A percentile compares a stretch with the other conserved stretches of the same genome.
Conservation (phyloP, 345 rosid genomes). For the Lepidium didymum region DNA sequence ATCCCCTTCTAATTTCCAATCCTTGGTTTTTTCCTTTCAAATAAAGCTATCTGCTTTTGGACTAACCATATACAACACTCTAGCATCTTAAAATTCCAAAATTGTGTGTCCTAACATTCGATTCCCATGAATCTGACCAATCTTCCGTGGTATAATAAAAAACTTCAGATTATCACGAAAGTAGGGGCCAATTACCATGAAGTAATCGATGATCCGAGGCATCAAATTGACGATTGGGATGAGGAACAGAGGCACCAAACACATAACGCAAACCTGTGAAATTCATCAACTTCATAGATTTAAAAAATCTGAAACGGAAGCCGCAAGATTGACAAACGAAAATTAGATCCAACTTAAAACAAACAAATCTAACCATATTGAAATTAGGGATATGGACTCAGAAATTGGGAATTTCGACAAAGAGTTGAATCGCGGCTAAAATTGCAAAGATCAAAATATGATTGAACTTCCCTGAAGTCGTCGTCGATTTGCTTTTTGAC, state of each 20-base stretch:
- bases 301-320: not conserved
- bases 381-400: slow-evolving; percentile 7
- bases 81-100: not conserved
- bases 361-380: slow-evolving; percentile 22
- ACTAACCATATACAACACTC: not conserved
- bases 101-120: not conserved
- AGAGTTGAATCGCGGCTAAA: not conserved
- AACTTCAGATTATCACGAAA: not conserved
- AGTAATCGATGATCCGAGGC: slow-evolving; percentile 55
- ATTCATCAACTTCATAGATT: not conserved
- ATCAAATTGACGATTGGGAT: slow-evolving; percentile 77
- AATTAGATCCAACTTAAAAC: not conserved
- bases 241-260: slow-evolving; percentile 87
- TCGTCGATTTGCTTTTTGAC: not conserved
- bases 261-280: slow-evolving; percentile 73
- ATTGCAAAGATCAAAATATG: not conserved
- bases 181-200: slow-evolving; percentile 44
- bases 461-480: not conserved
- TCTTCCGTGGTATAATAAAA: not conserved
- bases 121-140: not conserved
- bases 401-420: slow-evolving; percentile 13
- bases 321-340: not conserved
- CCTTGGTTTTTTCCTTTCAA: not conserved
- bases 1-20: not conserved
- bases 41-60: not conserved